Conservation (phyloP, 225 moss, liverwort and hornwort species). For the Bryoerythrophyllum caledonicum region DNA sequence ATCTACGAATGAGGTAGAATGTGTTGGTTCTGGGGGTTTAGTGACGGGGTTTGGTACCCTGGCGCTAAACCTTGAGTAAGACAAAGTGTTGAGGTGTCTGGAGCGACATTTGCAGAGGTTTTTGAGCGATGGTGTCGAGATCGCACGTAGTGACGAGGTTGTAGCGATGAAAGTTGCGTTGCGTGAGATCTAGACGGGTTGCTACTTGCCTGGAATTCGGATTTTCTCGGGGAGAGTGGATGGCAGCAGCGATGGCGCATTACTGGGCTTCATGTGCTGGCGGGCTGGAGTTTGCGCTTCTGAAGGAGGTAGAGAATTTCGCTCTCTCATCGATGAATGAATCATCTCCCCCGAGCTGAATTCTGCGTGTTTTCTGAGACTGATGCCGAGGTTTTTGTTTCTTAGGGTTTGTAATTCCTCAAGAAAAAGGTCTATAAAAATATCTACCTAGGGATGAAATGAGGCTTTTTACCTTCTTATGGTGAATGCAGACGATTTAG, state of each 20-base stretch:
- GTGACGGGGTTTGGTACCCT: neutral
- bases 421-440: too few relatives aligned
- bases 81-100: neutral
- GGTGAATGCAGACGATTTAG: constrained; percentile 12
- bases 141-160: neutral
- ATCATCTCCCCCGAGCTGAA: neutral
- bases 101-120: neutral
- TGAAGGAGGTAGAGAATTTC: constrained; percentile 45
- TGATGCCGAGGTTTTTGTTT: neutral
- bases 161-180: neutral
- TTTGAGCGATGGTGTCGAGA: neutral
- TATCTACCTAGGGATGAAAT: too few relatives aligned
- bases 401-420: too few relatives aligned
- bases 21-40: neutral
- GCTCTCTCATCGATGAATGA: neutral
- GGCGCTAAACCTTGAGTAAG: neutral
- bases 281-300: constrained; percentile 65
- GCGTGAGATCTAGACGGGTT: neutral
- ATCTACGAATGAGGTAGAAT: too few relatives aligned
- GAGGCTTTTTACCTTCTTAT: too few relatives aligned
- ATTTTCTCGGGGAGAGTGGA: neutral
- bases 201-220: neutral
- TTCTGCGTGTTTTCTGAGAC: neutral
- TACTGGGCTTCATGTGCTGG: constrained; percentile 89
- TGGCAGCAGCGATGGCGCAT: constrained; percentile 42